Conservation (phyloP, 129 eudicot species). For the Lactuca saligna region DNA sequence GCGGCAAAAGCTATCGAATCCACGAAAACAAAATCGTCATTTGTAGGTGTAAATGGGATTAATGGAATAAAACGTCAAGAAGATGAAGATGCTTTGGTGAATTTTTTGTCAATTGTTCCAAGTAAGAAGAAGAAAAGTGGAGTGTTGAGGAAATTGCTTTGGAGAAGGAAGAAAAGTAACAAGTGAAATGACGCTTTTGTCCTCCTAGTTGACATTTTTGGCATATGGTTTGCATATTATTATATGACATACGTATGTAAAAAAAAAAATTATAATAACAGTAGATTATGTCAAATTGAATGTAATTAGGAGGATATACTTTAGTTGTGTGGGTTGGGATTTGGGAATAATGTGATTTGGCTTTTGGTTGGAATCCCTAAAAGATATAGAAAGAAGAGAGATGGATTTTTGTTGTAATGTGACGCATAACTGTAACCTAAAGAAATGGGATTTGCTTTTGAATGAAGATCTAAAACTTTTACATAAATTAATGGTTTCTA, state of each 20-base stretch:
- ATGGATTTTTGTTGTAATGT: constrained; percentile 28
- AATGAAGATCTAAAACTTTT: neutral
- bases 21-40: constrained; percentile 37
- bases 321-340: constrained; percentile 22
- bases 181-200: constrained; percentile 30
- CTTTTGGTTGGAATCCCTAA: constrained; percentile 17
- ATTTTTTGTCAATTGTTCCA: constrained; percentile 62
- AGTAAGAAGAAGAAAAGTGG: constrained; percentile 46
- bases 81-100: constrained; percentile 41
- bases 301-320: neutral
- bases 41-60: constrained; percentile 31
- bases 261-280: too few species aligned
- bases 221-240: neutral
- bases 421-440: constrained; percentile 29
- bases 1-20: constrained; percentile 32
- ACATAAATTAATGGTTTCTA: neutral
- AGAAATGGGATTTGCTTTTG: constrained; percentile 26
- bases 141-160: constrained; percentile 55
- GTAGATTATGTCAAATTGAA: neutral
- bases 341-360: constrained; percentile 23
- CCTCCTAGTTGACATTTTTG: constrained; percentile 9
- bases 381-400: constrained; percentile 14
- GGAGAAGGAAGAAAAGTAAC: constrained; percentile 52
- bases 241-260: neutral
- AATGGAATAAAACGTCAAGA: constrained; percentile 40